phyloP scores from a whole-genome alignment of 2,329 filamentous ascomycete species.

The Lecanosticta acicola region DNA sequence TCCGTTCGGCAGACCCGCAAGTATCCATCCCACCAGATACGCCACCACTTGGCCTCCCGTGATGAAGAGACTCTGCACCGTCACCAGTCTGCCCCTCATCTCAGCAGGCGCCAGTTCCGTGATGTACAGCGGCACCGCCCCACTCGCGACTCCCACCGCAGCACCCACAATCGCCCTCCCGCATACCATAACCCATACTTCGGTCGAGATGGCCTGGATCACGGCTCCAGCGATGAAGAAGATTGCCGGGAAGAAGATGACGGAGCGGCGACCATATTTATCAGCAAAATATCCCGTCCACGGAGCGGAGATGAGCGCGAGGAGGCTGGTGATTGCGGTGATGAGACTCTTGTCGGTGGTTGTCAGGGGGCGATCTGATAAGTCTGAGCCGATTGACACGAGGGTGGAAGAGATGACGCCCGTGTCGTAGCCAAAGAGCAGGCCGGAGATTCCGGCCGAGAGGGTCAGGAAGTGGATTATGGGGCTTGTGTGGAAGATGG shows the following conservation, averaged over 20 bases:
- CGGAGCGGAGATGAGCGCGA: constrained; percentile 50
- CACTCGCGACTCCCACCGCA: constrained; percentile 69
- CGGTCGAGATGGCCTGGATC: constrained; percentile 55
- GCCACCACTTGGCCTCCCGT: constrained; percentile 85
- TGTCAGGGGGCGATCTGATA: constrained; percentile 43
- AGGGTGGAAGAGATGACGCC: constrained; percentile 58
- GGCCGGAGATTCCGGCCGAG: constrained; percentile 52
- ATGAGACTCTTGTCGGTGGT: constrained; percentile 56
- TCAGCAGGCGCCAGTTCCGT: constrained; percentile 26
- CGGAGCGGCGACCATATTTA: constrained; percentile 41
- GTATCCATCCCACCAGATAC: constrained; percentile 75
- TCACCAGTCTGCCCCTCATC: constrained; percentile 71
- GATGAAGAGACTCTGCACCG: constrained; percentile 74
- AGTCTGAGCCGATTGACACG: constrained; percentile 50
- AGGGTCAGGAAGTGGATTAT: constrained; percentile 53
- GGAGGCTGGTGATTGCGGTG: constrained; percentile 53
- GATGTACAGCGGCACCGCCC: constrained; percentile 64
- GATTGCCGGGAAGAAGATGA: constrained; percentile 52
- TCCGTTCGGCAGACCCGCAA: constrained; percentile 55
- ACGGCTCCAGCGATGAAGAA: constrained; percentile 65
- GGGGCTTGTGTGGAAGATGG: constrained; percentile 5
- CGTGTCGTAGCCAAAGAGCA: constrained; percentile 60
- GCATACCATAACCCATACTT: constrained; percentile 59
- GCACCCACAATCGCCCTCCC: constrained; percentile 66
- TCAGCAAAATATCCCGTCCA: constrained; percentile 42